Base-by-base conservation (phyloP, 2,329 filamentous ascomycete genomes). In the Fusarium camptoceras region DNA sequence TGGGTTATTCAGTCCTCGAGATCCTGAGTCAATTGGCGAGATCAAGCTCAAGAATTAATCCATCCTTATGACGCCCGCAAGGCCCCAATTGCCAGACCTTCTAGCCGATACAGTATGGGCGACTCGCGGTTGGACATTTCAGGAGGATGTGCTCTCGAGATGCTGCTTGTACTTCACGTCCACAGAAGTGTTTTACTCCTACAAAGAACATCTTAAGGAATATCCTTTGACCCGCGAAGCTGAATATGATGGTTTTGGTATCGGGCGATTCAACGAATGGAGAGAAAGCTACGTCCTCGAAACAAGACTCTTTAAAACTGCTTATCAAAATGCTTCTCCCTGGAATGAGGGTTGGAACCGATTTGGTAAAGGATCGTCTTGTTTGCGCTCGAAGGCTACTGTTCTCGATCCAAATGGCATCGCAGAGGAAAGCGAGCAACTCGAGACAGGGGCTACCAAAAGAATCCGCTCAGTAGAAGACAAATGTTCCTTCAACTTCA, bases 381-480 rank as follows among this genome's bases (percentile, higher is more conserved):
- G 18, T 4, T 37, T 37, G 18, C 18, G 34, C 2, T 11, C 18
- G 2, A 4, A 6, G 9, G 34, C 34, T n/a, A 18, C 1, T 11
- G 2, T n/a, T n/a, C 18, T 37, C 2, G 34, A 37, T 4, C 34
- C 0, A 4, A 2, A n/a, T n/a, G 10, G 5, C n/a, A 37, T 10
- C 34, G 9, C 16, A 6, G 3, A 11, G 31, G 16, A 6, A n/a
- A 3, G 5, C 5, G 0, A 16, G 4, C 16, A 11, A 37, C 11
- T 10, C n/a, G 5, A n/a, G 5, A 4, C 18, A 4, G 18, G 34
- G 18, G 16, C 5, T 37, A 37, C 16, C 16, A 37, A 11, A 2
- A 37, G 2, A 1, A 9, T n/a, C 2, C 16, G 3, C 31, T 37
- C 16, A 5, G 16, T 0, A 37, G 16, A 37, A 37, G 18, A 37